Evolutionary conservation across 192 early-diverging fungal genomes (phyloP).

Genomic region (Mortierella hygrophila): DNA sequence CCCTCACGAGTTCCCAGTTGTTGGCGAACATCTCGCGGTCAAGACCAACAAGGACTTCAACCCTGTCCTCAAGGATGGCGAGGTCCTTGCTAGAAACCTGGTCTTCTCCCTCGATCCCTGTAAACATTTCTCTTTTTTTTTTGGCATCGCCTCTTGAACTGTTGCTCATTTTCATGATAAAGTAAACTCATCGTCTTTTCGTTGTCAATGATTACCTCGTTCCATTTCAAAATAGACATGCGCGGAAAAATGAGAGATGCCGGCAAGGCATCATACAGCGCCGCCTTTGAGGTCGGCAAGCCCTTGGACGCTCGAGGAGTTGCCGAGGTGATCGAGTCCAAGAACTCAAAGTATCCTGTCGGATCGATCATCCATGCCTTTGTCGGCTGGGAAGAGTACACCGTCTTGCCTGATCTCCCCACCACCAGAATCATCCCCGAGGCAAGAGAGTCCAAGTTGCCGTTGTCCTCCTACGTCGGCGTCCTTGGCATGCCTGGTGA

Average conservation of each 20-base stretch:
- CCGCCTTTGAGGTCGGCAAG: slow-evolving; percentile 66
- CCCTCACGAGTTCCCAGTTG: slow-evolving; percentile 58
- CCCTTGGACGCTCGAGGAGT: slow-evolving; percentile 76
- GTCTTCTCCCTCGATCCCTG: slow-evolving; percentile 83
- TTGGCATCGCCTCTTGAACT: not conserved
- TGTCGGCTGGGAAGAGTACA: slow-evolving; percentile 74
- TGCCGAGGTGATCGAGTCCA: slow-evolving; percentile 77
- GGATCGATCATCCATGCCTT: slow-evolving; percentile 76
- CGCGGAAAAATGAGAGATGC: slow-evolving; percentile 71
- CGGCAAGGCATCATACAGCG: slow-evolving; percentile 40
- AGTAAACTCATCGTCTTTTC: not conserved
- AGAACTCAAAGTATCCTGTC: slow-evolving; percentile 67
- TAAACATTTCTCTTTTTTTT: not conserved
- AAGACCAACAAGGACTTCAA: slow-evolving; percentile 61
- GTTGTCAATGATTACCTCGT: not conserved
- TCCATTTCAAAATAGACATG: slow-evolving; percentile 62
- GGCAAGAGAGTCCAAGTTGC: slow-evolving; percentile 55
- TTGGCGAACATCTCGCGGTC: slow-evolving; percentile 65
- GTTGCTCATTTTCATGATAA: not conserved
- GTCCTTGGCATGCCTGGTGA: slow-evolving; percentile 62
- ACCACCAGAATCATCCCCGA: slow-evolving; percentile 59
- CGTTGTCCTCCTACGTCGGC: slow-evolving; percentile 74
- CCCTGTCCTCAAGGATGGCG: slow-evolving; percentile 62
- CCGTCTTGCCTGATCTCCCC: slow-evolving; percentile 53
- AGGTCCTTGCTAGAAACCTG: slow-evolving; percentile 70